Percentiles rank a stretch among this genome's conserved stretches.
Evolutionary conservation across 2,329 filamentous ascomycete genomes (phyloP).

Genomic region (Leptographium procerum): DNA sequence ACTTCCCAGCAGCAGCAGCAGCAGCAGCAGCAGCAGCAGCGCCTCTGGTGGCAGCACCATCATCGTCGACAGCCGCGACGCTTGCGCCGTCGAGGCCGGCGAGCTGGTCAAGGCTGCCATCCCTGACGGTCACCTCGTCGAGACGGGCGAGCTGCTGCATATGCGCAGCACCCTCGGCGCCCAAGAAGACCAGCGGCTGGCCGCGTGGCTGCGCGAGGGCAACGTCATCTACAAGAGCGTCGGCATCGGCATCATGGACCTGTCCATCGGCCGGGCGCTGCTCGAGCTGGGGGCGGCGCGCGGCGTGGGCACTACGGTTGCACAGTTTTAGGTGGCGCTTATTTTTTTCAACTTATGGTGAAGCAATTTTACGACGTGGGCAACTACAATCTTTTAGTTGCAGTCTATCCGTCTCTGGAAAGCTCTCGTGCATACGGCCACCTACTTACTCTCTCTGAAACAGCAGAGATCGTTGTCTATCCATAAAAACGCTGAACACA

Average conservation of each 20-base stretch:
- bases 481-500: no score
- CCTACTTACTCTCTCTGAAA: no score
- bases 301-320: slow-evolving; percentile 31
- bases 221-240: slow-evolving; percentile 62
- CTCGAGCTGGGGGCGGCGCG: slow-evolving; percentile 42
- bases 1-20: not conserved
- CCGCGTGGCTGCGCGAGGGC: slow-evolving; percentile 44
- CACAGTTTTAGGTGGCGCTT: not conserved
- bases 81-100: slow-evolving; percentile 51
- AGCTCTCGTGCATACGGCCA: no score
- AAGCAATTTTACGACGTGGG: no score
- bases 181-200: slow-evolving; percentile 9
- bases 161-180: slow-evolving; percentile 39
- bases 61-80: slow-evolving; percentile 44
- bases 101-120: slow-evolving; percentile 55
- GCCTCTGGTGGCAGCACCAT: slow-evolving; percentile 31
- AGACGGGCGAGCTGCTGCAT: slow-evolving; percentile 46
- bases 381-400: no score
- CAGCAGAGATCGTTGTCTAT: no score
- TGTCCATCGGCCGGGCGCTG: slow-evolving; percentile 49
- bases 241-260: slow-evolving; percentile 56
- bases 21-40: slow-evolving; percentile 24
- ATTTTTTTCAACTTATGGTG: no score
- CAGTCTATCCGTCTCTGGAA: no score
- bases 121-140: slow-evolving; percentile 42